A percentile compares a stretch with the other conserved stretches of the same genome.
phyloP scores from a whole-genome alignment of 306 rosid species.

The Vigna unguiculata region DNA sequence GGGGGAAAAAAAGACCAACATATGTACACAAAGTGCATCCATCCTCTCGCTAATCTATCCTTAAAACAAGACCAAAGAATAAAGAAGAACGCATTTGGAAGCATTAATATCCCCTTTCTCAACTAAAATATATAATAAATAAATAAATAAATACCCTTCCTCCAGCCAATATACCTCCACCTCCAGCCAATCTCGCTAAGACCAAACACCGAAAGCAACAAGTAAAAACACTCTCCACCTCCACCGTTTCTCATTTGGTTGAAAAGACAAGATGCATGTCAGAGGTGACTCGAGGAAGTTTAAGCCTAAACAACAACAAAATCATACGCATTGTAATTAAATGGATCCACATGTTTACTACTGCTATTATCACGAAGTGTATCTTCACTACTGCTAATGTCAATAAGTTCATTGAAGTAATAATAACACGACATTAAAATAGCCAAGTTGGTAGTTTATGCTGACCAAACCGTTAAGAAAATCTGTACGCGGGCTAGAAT shows the following conservation, averaged over 20 bases:
- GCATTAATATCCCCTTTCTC: neutral
- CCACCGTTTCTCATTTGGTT: slow-evolving; percentile 17
- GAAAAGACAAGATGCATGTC: slow-evolving; percentile 37
- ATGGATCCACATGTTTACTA: neutral
- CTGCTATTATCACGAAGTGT: slow-evolving; percentile 23
- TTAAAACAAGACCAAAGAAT: neutral
- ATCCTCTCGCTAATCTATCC: neutral
- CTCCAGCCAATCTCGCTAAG: slow-evolving; percentile 15
- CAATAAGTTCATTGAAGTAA: slow-evolving; percentile 31
- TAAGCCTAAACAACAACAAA: slow-evolving; percentile 26
- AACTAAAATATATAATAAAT: neutral
- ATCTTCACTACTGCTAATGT: slow-evolving; percentile 35
- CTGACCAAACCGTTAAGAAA: slow-evolving; percentile 36
- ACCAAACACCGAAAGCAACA: slow-evolving; percentile 32
- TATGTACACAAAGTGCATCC: slow-evolving; percentile 1
- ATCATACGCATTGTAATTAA: slow-evolving; percentile 23
- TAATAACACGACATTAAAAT: slow-evolving; percentile 32
- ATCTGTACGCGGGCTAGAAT: slow-evolving; percentile 50
- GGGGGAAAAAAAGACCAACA: neutral
- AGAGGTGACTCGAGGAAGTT: slow-evolving; percentile 35
- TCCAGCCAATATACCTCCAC: slow-evolving; percentile 9
- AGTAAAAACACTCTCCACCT: slow-evolving; percentile 25
- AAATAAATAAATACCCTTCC: slow-evolving; percentile 11
- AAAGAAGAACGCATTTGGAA: neutral
- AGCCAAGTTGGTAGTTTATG: slow-evolving; percentile 52